Evolutionary conservation across 495 filamentous ascomycete species (phyloP), one percentile per base, ranked within the genome.

Genomic region (Trichoderma parareesei): DNA sequence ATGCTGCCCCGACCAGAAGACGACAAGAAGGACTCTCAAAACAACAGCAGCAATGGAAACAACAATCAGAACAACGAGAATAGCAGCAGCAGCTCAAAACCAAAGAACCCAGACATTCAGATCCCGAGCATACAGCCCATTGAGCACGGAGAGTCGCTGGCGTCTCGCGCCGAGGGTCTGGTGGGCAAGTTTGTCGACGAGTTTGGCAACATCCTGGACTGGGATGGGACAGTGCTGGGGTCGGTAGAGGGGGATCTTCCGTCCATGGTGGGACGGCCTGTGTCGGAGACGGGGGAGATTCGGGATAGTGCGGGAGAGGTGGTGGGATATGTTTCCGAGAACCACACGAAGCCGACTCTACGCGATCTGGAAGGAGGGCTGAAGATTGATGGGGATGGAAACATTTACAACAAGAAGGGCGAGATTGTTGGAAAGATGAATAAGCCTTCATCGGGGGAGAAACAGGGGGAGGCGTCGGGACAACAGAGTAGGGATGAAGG

Each of bases 131-230:
- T 65, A 13, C 20, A 42, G 64, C 64, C 64, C 40, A 10, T 64
- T n/a, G 62, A 40, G 43, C 37, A 46, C 7, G 42, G 27, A 44
- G 33, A 55, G 44, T 13, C 63, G 18, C 49, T 55, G 37, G 69
- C 67, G 4, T 10, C 64, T 8, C 33, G 87, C 81, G 67, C 81
- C 72, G 48, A 83, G 75, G 69, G 86, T 82, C 75, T 94, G 81
- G 65, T 86, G 83, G 73, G 88, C 82, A 67, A 90, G 87, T 75
- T 88, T 83, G 74, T 90, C 81, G 67, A 93, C 80, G 67, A 87
- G 81, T 70, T 87, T 80, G 67, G 90, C 76, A 76, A 90, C 86
- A 81, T 97, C 83, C 79, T 97, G 88, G 75, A 98, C 48, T 69
- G 67, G 1, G 68, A 67, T 0, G 77, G 77, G 4, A 74, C 75